Evolutionary conservation across 495 filamentous ascomycete species (phyloP), one percentile per base, ranked within the genome.

Genomic region (Choiromyces venosus): DNA sequence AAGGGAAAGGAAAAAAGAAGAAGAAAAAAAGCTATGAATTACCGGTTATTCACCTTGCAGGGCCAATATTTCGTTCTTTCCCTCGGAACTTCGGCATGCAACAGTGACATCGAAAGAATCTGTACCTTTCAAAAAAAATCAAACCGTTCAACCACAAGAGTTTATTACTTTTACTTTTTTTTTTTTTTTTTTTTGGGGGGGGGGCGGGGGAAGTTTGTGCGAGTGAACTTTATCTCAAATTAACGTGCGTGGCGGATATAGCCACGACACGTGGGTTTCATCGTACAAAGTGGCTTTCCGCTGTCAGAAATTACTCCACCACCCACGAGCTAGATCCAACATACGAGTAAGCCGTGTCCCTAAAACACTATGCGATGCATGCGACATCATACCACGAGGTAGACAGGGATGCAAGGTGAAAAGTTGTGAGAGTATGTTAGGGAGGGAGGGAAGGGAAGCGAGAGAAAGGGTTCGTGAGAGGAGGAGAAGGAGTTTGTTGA

Each of bases 221-320:
- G 52, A 25, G 25, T 4, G 52, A 61, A 33, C 52, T 33, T 29
- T 33, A 61, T 61, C 25, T 33, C 52, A 61, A 61, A 61, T 61
- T 61, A 61, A 61, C 52, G 25, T 61, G 10, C n/a, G 52, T 61
- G 25, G 52, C 52, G 52, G 52, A 61, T 16, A 33, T 33, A 33
- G 52, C 25, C 52, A 61, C 52, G 25, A 61, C 52, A 61, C 52
- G 52, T 61, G 52, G 52, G 52, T 61, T 61, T 61, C 52, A 61
- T 61, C 2, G 52, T 61, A 61, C 52, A 61, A 61, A 61, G 52
- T 33, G 52, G 52, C 52, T 33, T 61, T 33, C 52, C 52, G 52
- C 52, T 33, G 52, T 33, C 52, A 61, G 52, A n/a, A 61, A 61
- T 61, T 61, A 61, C 46, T 52, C 46, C 6, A 52, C 21, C 8